phyloP scores from a whole-genome alignment of 768 basidiomycete genomes.

The Suillus alpinus region DNA sequence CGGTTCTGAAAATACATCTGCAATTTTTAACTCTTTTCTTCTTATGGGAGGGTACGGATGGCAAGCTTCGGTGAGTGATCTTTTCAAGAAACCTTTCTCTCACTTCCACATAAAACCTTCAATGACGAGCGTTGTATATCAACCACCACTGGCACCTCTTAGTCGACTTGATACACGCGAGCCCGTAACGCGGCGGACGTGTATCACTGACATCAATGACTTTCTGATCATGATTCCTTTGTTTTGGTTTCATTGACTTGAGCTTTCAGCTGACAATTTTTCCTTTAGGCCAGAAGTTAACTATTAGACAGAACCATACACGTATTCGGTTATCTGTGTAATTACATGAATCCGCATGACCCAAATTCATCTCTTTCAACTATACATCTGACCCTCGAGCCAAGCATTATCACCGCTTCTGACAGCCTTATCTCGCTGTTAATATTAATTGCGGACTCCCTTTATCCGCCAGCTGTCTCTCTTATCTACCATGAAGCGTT shows the following conservation, averaged over 20 bases:
- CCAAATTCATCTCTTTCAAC: background rate
- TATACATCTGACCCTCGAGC: background rate
- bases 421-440: background rate
- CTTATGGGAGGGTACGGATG: too few species aligned
- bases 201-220: constrained; percentile 79
- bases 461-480: background rate
- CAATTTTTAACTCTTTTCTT: background rate
- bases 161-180: constrained; percentile 66
- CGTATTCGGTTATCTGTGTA: background rate
- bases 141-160: constrained; percentile 86
- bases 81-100: background rate
- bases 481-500: background rate
- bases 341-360: background rate
- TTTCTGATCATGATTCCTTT: constrained; percentile 38
- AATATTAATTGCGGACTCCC: background rate
- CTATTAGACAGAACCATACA: background rate
- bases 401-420: background rate
- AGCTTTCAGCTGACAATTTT: constrained; percentile 16
- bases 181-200: constrained; percentile 33
- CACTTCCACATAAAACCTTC: background rate
- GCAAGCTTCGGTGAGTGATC: too few species aligned
- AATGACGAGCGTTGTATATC: constrained; percentile 83
- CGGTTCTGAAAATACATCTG: background rate
- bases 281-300: background rate
- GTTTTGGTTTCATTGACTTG: background rate